phyloP scores from a whole-genome alignment of 495 filamentous ascomycete genomes.

The Rostrohypoxylon terebratum region DNA sequence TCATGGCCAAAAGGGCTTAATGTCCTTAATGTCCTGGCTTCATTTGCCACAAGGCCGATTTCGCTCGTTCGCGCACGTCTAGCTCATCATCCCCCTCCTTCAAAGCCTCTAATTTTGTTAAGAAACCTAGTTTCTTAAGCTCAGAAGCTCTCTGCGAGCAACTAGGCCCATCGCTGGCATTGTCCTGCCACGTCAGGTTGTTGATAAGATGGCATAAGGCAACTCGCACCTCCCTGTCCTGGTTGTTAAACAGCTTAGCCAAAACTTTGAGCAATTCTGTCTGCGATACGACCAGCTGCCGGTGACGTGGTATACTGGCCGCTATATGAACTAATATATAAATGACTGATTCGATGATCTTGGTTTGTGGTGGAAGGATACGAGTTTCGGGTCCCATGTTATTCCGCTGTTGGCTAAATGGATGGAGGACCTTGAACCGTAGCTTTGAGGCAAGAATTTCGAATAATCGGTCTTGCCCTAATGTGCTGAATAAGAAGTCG shows the following conservation, averaged over 20 bases:
- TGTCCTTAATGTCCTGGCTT: constrained; percentile 47
- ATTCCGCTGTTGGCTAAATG: constrained; percentile 54
- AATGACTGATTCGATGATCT: constrained; percentile 79
- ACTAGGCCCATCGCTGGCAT: constrained; percentile 69
- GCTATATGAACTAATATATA: constrained; percentile 88
- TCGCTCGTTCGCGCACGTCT: constrained; percentile 85
- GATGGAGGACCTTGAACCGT: constrained; percentile 64
- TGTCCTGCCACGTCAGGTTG: constrained; percentile 85
- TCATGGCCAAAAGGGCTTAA: constrained; percentile 10
- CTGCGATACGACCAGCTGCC: constrained; percentile 70
- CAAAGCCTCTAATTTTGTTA: constrained; percentile 71
- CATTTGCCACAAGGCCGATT: constrained; percentile 79
- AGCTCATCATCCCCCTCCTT: constrained; percentile 76
- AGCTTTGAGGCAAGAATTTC: constrained; percentile 80
- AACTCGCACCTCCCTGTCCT: constrained; percentile 74
- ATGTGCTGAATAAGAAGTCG: constrained; percentile 78
- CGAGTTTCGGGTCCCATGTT: constrained; percentile 50
- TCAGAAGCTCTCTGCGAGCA: constrained; percentile 73
- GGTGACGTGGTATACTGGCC: constrained; percentile 79
- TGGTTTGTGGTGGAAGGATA: constrained; percentile 68
- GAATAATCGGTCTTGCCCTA: constrained; percentile 82
- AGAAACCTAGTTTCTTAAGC: constrained; percentile 77
- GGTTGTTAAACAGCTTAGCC: constrained; percentile 77
- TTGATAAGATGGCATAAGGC: constrained; percentile 83
- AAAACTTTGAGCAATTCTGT: constrained; percentile 71